These are phyloP conservation scores for Claviceps paspali DNA, from an alignment of 2,329 filamentous ascomycete genomes.

Conservation along the genomic window DNA sequence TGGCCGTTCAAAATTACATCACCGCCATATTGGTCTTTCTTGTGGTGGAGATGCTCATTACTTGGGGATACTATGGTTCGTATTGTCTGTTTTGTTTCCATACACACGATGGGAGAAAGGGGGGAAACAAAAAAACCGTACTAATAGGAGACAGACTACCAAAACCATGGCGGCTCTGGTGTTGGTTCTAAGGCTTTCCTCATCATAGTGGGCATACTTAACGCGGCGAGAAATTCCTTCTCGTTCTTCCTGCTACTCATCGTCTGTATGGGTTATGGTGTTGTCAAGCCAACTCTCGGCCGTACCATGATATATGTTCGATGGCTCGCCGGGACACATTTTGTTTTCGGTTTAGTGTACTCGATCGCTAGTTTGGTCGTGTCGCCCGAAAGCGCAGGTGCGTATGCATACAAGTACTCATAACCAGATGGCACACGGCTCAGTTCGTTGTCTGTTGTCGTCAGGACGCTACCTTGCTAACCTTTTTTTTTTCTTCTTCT, in stretches of 20 bases:
- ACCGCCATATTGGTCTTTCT: slow-evolving; percentile 92
- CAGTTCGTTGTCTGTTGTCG: too few species aligned
- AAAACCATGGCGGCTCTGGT: slow-evolving; percentile 80
- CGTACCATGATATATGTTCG: slow-evolving; percentile 91
- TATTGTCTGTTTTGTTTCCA: too few species aligned
- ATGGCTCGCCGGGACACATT: slow-evolving; percentile 80
- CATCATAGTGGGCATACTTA: slow-evolving; percentile 81
- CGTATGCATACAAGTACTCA: slow-evolving; percentile 11
- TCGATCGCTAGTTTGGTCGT: slow-evolving; percentile 78
- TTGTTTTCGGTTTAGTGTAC: slow-evolving; percentile 88
- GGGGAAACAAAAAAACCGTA: background rate
- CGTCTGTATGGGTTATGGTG: slow-evolving; percentile 98
- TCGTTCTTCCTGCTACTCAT: slow-evolving; percentile 97
- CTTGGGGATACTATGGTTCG: slow-evolving; percentile 89
- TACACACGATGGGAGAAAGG: too few species aligned
- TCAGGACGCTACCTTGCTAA: slow-evolving; percentile 11
- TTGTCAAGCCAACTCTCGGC: slow-evolving; percentile 85
- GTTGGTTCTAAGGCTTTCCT: slow-evolving; percentile 71
- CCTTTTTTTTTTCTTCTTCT: background rate
- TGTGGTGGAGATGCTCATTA: slow-evolving; percentile 92
- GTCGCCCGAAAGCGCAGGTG: slow-evolving; percentile 69
- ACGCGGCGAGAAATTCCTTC: slow-evolving; percentile 89
- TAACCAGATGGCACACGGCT: background rate
- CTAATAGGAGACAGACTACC: slow-evolving; percentile 52
- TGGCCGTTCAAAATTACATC: slow-evolving; percentile 97